Conservation (phyloP, 768 basidiomycete genomes). For the Lepiota subincarnata region DNA sequence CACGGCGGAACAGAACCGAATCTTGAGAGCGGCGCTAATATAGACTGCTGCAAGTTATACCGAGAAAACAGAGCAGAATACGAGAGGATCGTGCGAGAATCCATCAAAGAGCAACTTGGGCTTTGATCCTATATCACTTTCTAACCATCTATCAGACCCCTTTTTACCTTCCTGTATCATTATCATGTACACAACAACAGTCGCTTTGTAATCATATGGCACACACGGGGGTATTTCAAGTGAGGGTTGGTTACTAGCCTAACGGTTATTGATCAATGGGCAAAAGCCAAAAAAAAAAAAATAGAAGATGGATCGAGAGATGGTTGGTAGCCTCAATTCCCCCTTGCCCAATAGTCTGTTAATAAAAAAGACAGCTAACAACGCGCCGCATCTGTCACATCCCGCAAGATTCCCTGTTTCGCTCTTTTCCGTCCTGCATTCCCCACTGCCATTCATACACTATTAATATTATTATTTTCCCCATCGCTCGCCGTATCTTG, state of each 20-base stretch:
- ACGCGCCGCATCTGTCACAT: not conserved
- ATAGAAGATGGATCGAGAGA: not conserved
- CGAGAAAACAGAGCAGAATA: slow-evolving; percentile 87
- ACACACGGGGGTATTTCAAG: too few relatives aligned
- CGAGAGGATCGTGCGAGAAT: slow-evolving; percentile 78
- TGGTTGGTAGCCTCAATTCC: too few relatives aligned
- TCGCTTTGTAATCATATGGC: not conserved
- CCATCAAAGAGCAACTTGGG: slow-evolving; percentile 84
- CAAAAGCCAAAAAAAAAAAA: slow-evolving; percentile 5
- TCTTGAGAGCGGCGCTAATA: slow-evolving; percentile 94
- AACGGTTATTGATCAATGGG: not conserved
- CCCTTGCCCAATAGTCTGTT: too few relatives aligned
- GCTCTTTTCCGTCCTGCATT: not conserved
- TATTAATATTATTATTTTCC: not conserved
- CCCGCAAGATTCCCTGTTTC: not conserved
- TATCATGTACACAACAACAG: not conserved
- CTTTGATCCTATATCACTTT: slow-evolving; percentile 35
- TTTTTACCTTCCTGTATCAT: not conserved
- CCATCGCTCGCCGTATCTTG: not conserved
- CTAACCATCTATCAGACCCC: not conserved
- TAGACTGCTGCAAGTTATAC: slow-evolving; percentile 96
- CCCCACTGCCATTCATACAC: not conserved
- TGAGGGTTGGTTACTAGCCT: not conserved
- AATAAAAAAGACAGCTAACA: too few relatives aligned
- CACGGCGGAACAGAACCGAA: slow-evolving; percentile 72